A percentile compares a stretch with the other conserved stretches of the same genome.
Evolutionary conservation across 805 yeast species (phyloP).

Genomic region (Wickerhamiella slavikovae): DNA sequence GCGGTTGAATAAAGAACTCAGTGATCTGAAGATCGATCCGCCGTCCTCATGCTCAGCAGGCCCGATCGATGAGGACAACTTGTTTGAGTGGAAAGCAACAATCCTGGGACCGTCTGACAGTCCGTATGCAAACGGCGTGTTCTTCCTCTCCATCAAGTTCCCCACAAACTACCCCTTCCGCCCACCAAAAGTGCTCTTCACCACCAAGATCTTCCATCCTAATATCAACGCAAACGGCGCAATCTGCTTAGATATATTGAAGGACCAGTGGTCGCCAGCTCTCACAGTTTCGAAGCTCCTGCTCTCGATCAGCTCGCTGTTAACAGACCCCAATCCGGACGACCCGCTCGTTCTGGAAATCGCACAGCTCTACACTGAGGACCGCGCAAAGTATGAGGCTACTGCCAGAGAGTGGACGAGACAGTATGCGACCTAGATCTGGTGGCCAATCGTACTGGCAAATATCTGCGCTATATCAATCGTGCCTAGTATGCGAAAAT

Average conservation of each 20-base stretch:
- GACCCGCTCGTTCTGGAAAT: conserved; percentile 98
- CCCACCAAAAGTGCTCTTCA: conserved; percentile 85
- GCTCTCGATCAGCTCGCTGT: conserved; percentile 80
- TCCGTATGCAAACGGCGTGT: conserved; percentile 73
- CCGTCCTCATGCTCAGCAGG: conserved; percentile 99
- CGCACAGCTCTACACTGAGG: conserved; percentile 89
- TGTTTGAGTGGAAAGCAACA: conserved; percentile 98
- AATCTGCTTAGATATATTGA: conserved; percentile 88
- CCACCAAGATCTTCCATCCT: conserved; percentile 93
- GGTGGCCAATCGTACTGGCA: neutral
- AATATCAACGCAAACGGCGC: conserved; percentile 91
- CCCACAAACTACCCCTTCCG: conserved; percentile 98
- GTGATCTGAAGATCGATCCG: conserved; percentile 93
- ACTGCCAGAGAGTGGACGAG: conserved; percentile 98
- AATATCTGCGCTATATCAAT: too few species aligned
- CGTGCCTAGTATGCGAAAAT: too few species aligned
- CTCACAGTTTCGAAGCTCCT: conserved; percentile 88
- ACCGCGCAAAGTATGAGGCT: conserved; percentile 82
- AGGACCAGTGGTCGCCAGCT: conserved; percentile 99
- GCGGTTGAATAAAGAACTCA: conserved; percentile 89
- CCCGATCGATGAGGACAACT: conserved; percentile 93
- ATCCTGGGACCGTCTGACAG: conserved; percentile 98
- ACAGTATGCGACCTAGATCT: conserved; percentile 68
- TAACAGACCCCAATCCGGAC: conserved; percentile 96
- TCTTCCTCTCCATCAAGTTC: conserved; percentile 88